A percentile compares a stretch with the other conserved stretches of the same genome.
phyloP scores from a whole-genome alignment of 2,329 filamentous ascomycete genomes.

The Kalaharituber pfeilii region DNA sequence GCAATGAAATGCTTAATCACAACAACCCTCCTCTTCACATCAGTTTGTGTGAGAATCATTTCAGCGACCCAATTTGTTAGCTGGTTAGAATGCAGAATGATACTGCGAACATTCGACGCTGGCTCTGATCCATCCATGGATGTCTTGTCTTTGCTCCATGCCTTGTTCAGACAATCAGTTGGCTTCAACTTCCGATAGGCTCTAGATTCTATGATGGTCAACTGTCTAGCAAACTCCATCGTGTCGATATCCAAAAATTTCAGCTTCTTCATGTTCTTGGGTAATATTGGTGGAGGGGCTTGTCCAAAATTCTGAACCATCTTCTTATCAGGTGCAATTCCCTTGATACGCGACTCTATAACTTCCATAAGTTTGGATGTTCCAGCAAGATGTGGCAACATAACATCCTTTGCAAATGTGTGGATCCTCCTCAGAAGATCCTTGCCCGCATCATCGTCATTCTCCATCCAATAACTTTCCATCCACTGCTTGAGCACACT shows the following conservation, averaged over 20 bases:
- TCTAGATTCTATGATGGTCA: slow-evolving; percentile 90
- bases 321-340: slow-evolving; percentile 73
- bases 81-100: slow-evolving; percentile 96
- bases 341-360: slow-evolving; percentile 71
- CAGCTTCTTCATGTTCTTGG: slow-evolving; percentile 98
- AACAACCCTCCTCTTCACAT: slow-evolving; percentile 88
- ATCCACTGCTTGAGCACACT: slow-evolving; percentile 99
- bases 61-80: slow-evolving; percentile 99
- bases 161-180: slow-evolving; percentile 93
- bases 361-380: slow-evolving; percentile 69
- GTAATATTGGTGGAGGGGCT: slow-evolving; percentile 74
- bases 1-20: slow-evolving; percentile 98
- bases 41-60: slow-evolving; percentile 89
- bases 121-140: slow-evolving; percentile 38
- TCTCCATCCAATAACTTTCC: slow-evolving; percentile 98
- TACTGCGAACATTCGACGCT: slow-evolving; percentile 81
- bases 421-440: slow-evolving; percentile 77
- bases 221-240: slow-evolving; percentile 87
- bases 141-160: slow-evolving; percentile 87
- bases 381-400: slow-evolving; percentile 81
- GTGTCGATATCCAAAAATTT: slow-evolving; percentile 97
- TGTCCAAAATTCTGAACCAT: slow-evolving; percentile 75
- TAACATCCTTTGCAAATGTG: slow-evolving; percentile 80
- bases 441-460: slow-evolving; percentile 64
- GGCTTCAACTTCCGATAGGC: slow-evolving; percentile 92